Conservation (phyloP, 768 basidiomycete genomes). For the Mrakia hoshinonis region DNA sequence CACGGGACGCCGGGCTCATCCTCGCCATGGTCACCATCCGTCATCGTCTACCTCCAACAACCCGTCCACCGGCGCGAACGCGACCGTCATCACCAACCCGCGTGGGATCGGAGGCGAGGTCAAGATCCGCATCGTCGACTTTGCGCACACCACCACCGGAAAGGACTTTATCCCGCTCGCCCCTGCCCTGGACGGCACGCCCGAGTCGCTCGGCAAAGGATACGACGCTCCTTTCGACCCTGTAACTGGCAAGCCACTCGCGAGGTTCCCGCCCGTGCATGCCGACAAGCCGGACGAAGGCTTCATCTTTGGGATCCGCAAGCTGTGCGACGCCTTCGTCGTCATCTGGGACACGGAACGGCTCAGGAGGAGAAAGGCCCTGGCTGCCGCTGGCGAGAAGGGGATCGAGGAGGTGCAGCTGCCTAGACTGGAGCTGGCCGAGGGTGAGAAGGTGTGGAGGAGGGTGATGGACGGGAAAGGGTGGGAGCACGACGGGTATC, state of each 20-base stretch:
- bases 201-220: constrained; percentile 54
- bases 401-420: constrained; percentile 4
- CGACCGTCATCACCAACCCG: background rate
- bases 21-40: background rate
- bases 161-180: constrained; percentile 68
- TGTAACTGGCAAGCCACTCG: constrained; percentile 72
- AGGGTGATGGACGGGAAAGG: constrained; percentile 13
- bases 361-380: constrained; percentile 38
- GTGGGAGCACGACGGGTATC: constrained; percentile 17
- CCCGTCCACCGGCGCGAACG: background rate
- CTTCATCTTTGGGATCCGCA: constrained; percentile 83
- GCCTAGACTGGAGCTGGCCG: constrained; percentile 21
- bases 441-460: constrained; percentile 27
- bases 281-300: constrained; percentile 84
- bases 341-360: constrained; percentile 82
- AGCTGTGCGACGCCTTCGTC: constrained; percentile 63
- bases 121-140: constrained; percentile 93
- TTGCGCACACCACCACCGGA: constrained; percentile 96
- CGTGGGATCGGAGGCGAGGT: constrained; percentile 57
- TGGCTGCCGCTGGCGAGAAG: background rate
- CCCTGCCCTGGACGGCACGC: constrained; percentile 39
- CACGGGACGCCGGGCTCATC: background rate
- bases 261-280: constrained; percentile 88
- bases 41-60: background rate
- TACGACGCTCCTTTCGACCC: constrained; percentile 76